A percentile compares a stretch with the other conserved stretches of the same genome.
phyloP scores from a whole-genome alignment of 2,329 filamentous ascomycete species.

The Hymenoscyphus albidus region DNA sequence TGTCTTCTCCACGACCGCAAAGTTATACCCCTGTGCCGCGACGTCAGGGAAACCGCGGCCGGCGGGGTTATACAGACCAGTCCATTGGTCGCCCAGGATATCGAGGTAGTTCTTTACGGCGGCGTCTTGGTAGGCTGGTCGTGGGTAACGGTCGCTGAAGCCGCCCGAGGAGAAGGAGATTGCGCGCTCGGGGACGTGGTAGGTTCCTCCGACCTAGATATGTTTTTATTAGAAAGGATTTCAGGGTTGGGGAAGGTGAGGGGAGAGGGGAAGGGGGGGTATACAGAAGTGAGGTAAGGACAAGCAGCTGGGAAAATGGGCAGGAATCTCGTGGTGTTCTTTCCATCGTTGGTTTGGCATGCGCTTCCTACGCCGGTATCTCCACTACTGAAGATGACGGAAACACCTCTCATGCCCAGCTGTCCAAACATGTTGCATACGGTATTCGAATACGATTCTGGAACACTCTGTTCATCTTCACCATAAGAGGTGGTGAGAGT shows the following conservation, averaged over 20 bases:
- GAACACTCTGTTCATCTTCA: constrained; percentile 63
- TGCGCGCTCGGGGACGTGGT: constrained; percentile 38
- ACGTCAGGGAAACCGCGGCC: constrained; percentile 54
- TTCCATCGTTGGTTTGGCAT: constrained; percentile 59
- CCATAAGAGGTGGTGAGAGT: constrained; percentile 64
- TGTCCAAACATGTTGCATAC: constrained; percentile 62
- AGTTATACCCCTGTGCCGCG: constrained; percentile 54
- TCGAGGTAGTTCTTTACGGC: constrained; percentile 45
- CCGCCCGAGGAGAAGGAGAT: constrained; percentile 45
- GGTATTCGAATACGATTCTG: constrained; percentile 54
- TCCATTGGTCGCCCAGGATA: constrained; percentile 41
- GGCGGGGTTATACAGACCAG: constrained; percentile 43
- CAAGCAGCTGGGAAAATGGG: constrained; percentile 63
- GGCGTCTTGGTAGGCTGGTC: constrained; percentile 45
- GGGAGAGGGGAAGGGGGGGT: constrained; percentile 62
- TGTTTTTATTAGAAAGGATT: no score
- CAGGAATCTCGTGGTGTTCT: constrained; percentile 50
- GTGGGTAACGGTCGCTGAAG: constrained; percentile 49
- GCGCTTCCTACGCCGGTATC: constrained; percentile 49
- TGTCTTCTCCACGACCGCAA: constrained; percentile 32
- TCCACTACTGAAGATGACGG: constrained; percentile 57
- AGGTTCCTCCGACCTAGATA: constrained; percentile 60
- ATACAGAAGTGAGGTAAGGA: constrained; percentile 61
- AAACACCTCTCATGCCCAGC: constrained; percentile 60
- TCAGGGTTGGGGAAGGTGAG: no score